Evolutionary conservation across 371 early-diverging fungal species (phyloP), one percentile per base, ranked within the genome.

Genomic region (Cokeromyces recurvatus): DNA sequence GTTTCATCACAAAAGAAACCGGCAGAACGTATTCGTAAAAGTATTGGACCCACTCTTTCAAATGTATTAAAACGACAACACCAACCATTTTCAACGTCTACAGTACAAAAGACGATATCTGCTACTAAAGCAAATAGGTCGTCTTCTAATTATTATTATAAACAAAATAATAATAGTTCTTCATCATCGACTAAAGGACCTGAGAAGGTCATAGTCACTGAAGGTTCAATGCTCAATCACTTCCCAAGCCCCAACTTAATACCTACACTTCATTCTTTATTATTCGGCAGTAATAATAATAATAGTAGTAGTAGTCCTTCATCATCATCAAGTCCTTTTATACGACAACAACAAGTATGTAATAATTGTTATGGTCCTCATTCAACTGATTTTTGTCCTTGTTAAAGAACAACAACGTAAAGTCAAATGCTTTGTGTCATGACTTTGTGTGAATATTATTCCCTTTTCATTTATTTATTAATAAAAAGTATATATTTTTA

Each of bases 161-260:
- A 39, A 32, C 49, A 48, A 37, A 46, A 49, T 31, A 24, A n/a
- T 8, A 20, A 20, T 14, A 23, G 17, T 31, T 14, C 46, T 25
- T 17, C 20, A 27, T 2, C 48, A 15, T 21, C 16, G 16, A 22
- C 32, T 20, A 48, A 43, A 14, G 29, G 32, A 7, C 31, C 32
- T 27, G 59, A 50, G 4, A 51, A 51, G 46, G 62, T 62, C 32
- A 47, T 59, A 3, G 43, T 74, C 9, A 74, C 74, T 3, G 74
- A 74, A 40, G 53, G 48, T 21, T 61, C 61, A 10, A 58, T 74
- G 24, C 46, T 74, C 5, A 63, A 41, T 31, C 59, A 57, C 25
- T 74, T 66, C 37, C 74, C 74, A 53, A 71, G 74, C 44, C 74
- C 71, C 24, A 74, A 74, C 45, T 55, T 74, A 45, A 64, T 56